Evolutionary conservation across 345 rosid species (phyloP), one percentile per base, ranked within the genome.

Genomic region (Salix brachista): DNA sequence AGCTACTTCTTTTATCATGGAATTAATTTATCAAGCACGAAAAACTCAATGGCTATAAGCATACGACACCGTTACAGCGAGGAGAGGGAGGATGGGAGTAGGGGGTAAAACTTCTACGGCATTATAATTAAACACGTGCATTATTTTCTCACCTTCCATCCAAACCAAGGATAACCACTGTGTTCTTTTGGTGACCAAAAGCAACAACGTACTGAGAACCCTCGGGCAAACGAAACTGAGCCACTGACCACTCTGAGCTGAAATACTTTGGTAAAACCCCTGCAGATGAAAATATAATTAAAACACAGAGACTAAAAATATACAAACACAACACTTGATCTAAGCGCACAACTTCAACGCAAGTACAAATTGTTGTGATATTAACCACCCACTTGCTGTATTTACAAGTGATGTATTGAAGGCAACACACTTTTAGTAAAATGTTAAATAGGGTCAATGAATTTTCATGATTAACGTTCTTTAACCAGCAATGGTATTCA

Each of bases 241-340:
- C 98, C 79, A 94, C 95, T 11, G 98, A 94, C 98, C 98, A 94
- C 79, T 94, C 95, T 1, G 98, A 94, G 86, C 97, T 92, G 80
- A 94, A 94, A 89, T 94, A 94, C 88, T 90, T 94, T 1, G 97
- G 98, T 75, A 96, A 80, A 54, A 96, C 99, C 46, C 99, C 99
- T 96, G 87, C 75, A 74, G 65, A 54, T 48, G 56, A 6, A 62
- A 13, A 52, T 7, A 17, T 16, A 56, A 21, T 68, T 66, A 52
- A 19, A 12, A 56, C n/a, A 56, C 28, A 9, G 17, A 44, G 17
- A 9, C 62, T 32, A 3, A 32, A 32, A 32, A 32, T 32, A 32
- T 32, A 32, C 34, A 32, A 32, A 32, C 34, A 32, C 34, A 32
- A 32, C 34, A 32, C 34, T 32, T 32, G 34, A 32, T 32, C 34